Conservation (phyloP, 805 yeast genomes). For the Jamesozyma lodderae region DNA sequence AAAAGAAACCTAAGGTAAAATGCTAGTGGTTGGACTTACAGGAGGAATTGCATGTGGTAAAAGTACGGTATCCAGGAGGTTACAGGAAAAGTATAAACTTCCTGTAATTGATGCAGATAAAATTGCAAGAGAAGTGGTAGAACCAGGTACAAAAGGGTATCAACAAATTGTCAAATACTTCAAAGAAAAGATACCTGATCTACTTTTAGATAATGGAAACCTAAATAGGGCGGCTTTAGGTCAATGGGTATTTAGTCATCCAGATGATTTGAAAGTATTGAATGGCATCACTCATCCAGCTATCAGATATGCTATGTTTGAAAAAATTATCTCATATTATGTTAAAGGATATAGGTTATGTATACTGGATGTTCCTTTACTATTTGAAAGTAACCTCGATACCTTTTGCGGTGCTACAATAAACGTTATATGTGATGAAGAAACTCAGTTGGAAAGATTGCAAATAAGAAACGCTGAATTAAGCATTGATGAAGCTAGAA, state of each 20-base stretch:
- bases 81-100: constrained; percentile 42
- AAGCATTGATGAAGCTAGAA: constrained; percentile 52
- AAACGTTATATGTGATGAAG: constrained; percentile 54
- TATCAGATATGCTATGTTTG: constrained; percentile 52
- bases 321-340: constrained; percentile 50
- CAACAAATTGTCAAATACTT: constrained; percentile 55
- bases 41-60: constrained; percentile 98
- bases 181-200: constrained; percentile 41
- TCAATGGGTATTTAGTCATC: constrained; percentile 62
- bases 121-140: constrained; percentile 78
- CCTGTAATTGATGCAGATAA: constrained; percentile 82
- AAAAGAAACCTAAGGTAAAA: no score
- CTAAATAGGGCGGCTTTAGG: constrained; percentile 70
- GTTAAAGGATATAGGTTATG: constrained; percentile 49
- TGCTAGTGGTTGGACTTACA: constrained; percentile 91
- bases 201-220: constrained; percentile 35
- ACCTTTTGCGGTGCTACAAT: constrained; percentile 60
- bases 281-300: constrained; percentile 85
- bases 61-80: constrained; percentile 67
- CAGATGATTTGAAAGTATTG: constrained; percentile 45
- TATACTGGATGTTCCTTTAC: constrained; percentile 79
- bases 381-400: constrained; percentile 74
- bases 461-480: constrained; percentile 59
- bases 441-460: constrained; percentile 56
- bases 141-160: constrained; percentile 71